Evolutionary conservation across 2,329 filamentous ascomycete species (phyloP).

Genomic region (Trichoderma sp.): DNA sequence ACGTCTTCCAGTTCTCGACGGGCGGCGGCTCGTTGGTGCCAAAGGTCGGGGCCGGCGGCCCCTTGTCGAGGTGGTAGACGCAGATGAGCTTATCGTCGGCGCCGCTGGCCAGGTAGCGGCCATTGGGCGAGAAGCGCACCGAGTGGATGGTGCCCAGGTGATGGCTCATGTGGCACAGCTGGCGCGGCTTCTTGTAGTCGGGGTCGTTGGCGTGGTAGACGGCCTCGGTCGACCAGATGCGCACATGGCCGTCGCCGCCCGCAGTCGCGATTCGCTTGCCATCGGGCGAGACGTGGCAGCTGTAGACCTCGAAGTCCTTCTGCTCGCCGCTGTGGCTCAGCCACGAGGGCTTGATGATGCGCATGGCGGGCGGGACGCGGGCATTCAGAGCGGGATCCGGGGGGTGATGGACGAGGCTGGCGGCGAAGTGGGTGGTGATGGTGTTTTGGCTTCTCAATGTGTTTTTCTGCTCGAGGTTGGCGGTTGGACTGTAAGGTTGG

Average conservation of each 20-base stretch:
- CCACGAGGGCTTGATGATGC: conserved; percentile 93
- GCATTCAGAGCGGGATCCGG: conserved; percentile 25
- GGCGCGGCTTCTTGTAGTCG: conserved; percentile 75
- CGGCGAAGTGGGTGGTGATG: not conserved
- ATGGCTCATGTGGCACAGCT: conserved; percentile 97
- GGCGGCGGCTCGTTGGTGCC: conserved; percentile 89
- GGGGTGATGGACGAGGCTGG: not conserved
- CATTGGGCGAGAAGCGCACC: conserved; percentile 93
- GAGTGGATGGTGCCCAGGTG: conserved; percentile 97
- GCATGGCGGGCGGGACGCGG: conserved; percentile 55
- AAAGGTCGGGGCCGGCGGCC: conserved; percentile 77
- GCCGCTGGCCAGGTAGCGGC: conserved; percentile 91
- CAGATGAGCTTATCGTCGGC: conserved; percentile 99
- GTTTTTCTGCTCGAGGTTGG: no score
- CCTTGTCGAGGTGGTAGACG: conserved; percentile 88
- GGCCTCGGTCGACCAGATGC: conserved; percentile 96
- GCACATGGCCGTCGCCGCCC: conserved; percentile 94
- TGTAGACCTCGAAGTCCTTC: conserved; percentile 98
- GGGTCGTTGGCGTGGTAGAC: conserved; percentile 79
- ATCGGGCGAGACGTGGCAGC: conserved; percentile 95
- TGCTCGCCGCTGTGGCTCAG: conserved; percentile 95
- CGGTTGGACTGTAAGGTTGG: no score
- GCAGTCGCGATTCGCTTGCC: conserved; percentile 89
- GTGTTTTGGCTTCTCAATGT: not conserved
- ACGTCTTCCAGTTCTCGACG: conserved; percentile 97